phyloP scores from a whole-genome alignment of 176 grass and related monocot genomes.

The Stipa capillata region DNA sequence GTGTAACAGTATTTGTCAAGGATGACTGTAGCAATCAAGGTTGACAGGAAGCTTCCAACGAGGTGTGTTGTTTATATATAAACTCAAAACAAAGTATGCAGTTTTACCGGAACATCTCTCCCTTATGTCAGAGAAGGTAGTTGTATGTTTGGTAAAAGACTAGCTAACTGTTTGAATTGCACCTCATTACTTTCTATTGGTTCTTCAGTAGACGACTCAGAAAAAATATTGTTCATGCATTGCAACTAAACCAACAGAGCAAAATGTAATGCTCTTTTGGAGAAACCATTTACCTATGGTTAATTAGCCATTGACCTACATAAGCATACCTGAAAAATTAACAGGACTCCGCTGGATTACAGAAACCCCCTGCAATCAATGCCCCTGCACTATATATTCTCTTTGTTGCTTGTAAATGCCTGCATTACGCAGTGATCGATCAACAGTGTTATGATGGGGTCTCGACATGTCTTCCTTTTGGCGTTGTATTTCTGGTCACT shows the following conservation, averaged over 20 bases:
- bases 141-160: conserved; percentile 26
- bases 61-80: background rate
- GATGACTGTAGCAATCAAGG: background rate
- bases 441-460: background rate
- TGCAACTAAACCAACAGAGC: background rate
- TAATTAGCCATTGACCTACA: background rate
- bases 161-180: background rate
- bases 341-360: no score
- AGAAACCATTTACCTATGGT: background rate
- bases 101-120: background rate
- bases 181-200: background rate
- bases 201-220: background rate
- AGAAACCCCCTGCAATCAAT: conserved; percentile 2
- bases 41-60: conserved; percentile 24
- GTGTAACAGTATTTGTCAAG: background rate
- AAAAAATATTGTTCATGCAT: background rate
- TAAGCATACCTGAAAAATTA: background rate
- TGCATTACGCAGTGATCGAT: conserved; percentile 16
- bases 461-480: background rate
- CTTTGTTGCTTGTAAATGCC: background rate
- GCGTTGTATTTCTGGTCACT: background rate
- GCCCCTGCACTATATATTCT: background rate
- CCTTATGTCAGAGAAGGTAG: background rate
- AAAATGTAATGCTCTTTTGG: background rate
- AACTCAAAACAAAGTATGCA: conserved; percentile 6